A percentile compares a stretch with the other conserved stretches of the same genome.
Conservation (phyloP, 2,329 filamentous ascomycete genomes). For the Periconia digitata region DNA sequence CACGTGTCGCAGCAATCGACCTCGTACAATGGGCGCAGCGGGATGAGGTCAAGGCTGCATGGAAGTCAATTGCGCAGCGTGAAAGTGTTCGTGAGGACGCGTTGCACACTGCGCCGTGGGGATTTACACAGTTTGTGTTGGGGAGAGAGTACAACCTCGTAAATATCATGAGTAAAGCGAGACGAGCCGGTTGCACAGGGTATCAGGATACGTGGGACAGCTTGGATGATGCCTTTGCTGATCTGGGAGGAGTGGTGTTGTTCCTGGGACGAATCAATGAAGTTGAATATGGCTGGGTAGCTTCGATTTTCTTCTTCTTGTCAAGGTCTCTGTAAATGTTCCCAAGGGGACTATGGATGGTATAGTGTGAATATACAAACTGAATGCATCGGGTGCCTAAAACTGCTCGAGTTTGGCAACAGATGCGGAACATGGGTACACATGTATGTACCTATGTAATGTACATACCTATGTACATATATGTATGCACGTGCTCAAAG, state of each 20-base stretch:
- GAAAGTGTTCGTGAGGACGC: constrained; percentile 42
- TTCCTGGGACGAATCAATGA: constrained; percentile 11
- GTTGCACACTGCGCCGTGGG: constrained; percentile 51
- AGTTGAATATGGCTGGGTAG: neutral
- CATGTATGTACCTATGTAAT: no score
- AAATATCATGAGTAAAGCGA: constrained; percentile 50
- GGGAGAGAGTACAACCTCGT: constrained; percentile 47
- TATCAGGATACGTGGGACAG: constrained; percentile 42
- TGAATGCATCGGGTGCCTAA: no score
- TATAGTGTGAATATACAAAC: no score
- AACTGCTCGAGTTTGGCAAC: no score
- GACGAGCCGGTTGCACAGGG: constrained; percentile 49
- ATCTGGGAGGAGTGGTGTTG: constrained; percentile 29
- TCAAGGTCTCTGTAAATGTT: no score
- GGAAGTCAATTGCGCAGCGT: constrained; percentile 38
- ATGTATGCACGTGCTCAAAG: no score
- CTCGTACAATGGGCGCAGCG: constrained; percentile 46
- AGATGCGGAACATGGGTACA: no score
- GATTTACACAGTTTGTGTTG: constrained; percentile 47
- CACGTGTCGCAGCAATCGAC: constrained; percentile 45
- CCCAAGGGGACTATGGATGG: no score
- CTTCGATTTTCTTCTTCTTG: no score
- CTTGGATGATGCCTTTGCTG: constrained; percentile 39
- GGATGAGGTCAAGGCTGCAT: constrained; percentile 42
- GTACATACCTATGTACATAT: no score